Base-by-base conservation (phyloP, 306 rosid species). In the Rosa chinensis region DNA sequence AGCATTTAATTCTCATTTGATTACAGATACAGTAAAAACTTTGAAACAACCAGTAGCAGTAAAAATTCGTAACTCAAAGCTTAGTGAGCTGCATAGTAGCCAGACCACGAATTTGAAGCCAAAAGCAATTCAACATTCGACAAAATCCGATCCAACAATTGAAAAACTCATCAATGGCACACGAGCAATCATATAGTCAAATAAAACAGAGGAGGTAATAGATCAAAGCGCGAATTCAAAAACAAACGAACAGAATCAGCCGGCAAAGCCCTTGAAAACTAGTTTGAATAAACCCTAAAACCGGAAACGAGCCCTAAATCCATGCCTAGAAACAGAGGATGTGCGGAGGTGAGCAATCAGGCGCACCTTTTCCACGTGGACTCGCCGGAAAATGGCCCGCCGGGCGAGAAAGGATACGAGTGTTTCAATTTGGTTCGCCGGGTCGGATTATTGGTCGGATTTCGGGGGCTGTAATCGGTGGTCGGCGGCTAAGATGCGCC, bases 171-270 rank as follows among this genome's bases (percentile, higher is more conserved):
- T 9, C 75, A 48, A 77, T 63, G 72, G 76, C 80, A 25, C 20
- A 68, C 72, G 81, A 72, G 59, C 72, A 79, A 82, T 42, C 83
- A 59, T 28, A 73, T 17, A 81, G 66, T 25, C 77, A 84, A 86
- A 85, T 81, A 77, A 43, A 83, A 42, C 52, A 62, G 47, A 32
- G 76, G 73, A 82, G 81, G 75, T 82, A 76, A 81, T 83, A 90
- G 96, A 96, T 93, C 98, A 88, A 88, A 78, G 67, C 82, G 83
- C 85, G 71, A 88, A 83, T 77, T 89, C 69, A 63, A 75, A 28
- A 52, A 69, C 70, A 83, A 79, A 49, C 62, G 28, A 55, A 73
- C 76, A 32, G 66, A 81, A 86, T 79, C 81, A 83, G 72, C 66
- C 75, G 81, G 92, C 86, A 89, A 94, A 89, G 87, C 97, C 89